These are phyloP conservation scores for Lipomyces starkeyi DNA, from an alignment of 805 yeast genomes.

Conservation along the genomic window DNA sequence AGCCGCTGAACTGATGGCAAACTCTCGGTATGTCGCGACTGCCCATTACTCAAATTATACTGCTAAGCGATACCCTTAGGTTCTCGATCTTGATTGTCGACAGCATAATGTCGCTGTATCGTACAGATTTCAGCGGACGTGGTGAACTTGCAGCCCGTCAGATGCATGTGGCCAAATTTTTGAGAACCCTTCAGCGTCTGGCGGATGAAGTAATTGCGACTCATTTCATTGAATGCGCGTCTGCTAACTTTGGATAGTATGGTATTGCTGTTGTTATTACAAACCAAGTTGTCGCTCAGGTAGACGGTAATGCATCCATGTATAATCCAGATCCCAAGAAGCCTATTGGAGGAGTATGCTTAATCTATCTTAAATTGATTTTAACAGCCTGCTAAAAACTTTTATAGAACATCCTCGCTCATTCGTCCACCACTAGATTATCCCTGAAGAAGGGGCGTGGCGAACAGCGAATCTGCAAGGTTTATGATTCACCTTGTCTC, in stretches of 20 bases:
- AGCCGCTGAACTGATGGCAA: constrained; percentile 96
- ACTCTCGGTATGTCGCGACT: constrained; percentile 58
- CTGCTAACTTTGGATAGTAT: constrained; percentile 49
- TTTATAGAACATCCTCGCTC: constrained; percentile 80
- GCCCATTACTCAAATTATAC: neutral
- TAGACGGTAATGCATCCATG: constrained; percentile 77
- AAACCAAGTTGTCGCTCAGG: constrained; percentile 97
- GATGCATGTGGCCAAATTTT: constrained; percentile 88
- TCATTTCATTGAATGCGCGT: neutral
- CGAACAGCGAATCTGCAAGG: constrained; percentile 90
- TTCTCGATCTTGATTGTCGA: constrained; percentile 92
- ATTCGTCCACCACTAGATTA: constrained; percentile 91
- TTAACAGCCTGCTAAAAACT: neutral
- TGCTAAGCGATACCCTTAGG: constrained; percentile 12
- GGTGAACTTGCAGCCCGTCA: constrained; percentile 96
- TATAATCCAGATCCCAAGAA: constrained; percentile 97
- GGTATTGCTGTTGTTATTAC: constrained; percentile 96
- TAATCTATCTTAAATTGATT: neutral
- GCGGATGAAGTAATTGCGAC: constrained; percentile 70
- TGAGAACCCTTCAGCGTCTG: constrained; percentile 87
- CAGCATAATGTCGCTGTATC: constrained; percentile 93
- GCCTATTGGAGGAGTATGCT: constrained; percentile 83
- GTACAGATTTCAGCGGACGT: constrained; percentile 94
- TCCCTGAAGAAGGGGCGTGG: constrained; percentile 90
- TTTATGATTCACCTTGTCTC: constrained; percentile 93